Evolutionary conservation across 1,284 basidiomycete species (phyloP), one percentile per base, ranked within the genome.

Genomic region (Cryptococcus sp.): DNA sequence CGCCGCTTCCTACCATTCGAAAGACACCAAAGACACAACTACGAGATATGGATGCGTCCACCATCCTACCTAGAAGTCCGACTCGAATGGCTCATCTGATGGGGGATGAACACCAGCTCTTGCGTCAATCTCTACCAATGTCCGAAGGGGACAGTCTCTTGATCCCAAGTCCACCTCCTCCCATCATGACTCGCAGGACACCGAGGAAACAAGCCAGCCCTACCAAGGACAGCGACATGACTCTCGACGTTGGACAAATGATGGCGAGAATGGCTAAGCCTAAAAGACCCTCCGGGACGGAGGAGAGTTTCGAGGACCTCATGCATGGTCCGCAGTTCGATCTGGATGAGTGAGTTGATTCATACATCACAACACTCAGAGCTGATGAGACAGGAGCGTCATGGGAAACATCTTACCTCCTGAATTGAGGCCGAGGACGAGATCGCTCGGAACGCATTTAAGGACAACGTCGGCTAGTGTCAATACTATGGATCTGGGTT

Each of bases 231-330:
- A 57, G 46, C 1, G 66, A 72, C 57, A 37, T 59, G 43, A 70
- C 67, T 1, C 36, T 69, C 32, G 68, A 70, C 44, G 50, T 74
- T 3, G 55, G 56, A 19, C 63, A 63, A 42, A 41, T 74, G 31
- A 61, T 72, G 48, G 61, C 60, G 11, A 57, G 52, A 21, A 54
- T 66, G 25, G 47, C 43, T 19, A 67, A 63, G 47, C 64, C 61
- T 7, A 67, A 68, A 46, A 49, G 63, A 32, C 56, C 57, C 1
- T 63, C 60, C 4, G 69, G 66, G 5, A 66, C 62, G 0, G 70
- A 70, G 49, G 69, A 70, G 46, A 70, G 67, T 49, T 66, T 72
- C 52, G 57, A 67, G 36, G 64, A 69, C 54, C 48, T 69, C n/a
- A 44, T 68, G 7, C 49, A 60, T 45, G 54, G 24, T 11, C 55